Evolutionary conservation across 495 filamentous ascomycete species (phyloP).

Genomic region (Penicillium dipodomyicola): DNA sequence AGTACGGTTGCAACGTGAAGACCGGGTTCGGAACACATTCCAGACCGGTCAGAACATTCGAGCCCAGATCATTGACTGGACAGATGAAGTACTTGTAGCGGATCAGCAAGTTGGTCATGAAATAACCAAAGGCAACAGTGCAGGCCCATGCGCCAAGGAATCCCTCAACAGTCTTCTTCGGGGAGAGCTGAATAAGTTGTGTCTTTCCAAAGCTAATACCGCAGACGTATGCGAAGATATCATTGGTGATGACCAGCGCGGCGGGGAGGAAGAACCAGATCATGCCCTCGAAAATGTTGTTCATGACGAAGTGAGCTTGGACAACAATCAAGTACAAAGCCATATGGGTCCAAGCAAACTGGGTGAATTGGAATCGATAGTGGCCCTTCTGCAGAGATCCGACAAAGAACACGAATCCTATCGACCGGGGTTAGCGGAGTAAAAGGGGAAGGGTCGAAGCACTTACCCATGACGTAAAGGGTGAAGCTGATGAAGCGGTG

Average conservation of each 20-base stretch:
- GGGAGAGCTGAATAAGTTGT: constrained; percentile 95
- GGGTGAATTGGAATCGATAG: constrained; percentile 97
- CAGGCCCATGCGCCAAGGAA: constrained; percentile 97
- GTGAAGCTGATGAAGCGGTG: constrained; percentile 98
- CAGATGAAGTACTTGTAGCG: constrained; percentile 97
- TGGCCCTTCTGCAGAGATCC: constrained; percentile 92
- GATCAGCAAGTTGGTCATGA: constrained; percentile 84
- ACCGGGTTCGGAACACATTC: constrained; percentile 91
- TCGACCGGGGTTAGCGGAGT: constrained; percentile 10
- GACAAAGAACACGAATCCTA: constrained; percentile 99
- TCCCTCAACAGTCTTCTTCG: constrained; percentile 99
- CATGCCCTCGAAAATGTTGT: constrained; percentile 99
- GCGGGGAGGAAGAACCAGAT: constrained; percentile 99
- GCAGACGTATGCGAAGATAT: constrained; percentile 97
- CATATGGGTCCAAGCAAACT: constrained; percentile 99
- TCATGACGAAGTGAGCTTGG: constrained; percentile 99
- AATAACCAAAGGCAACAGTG: constrained; percentile 80
- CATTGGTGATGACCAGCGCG: constrained; percentile 93
- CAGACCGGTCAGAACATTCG: constrained; percentile 88
- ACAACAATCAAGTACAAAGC: constrained; percentile 96
- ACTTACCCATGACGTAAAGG: constrained; percentile 91
- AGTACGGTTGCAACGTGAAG: constrained; percentile 77
- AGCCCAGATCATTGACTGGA: constrained; percentile 92
- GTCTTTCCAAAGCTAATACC: constrained; percentile 96
- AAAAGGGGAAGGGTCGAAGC: not conserved